Evolutionary conservation across 352 stramenopile species (phyloP), one percentile per base, ranked within the genome.

Genomic region (Phytophthora kernoviae): DNA sequence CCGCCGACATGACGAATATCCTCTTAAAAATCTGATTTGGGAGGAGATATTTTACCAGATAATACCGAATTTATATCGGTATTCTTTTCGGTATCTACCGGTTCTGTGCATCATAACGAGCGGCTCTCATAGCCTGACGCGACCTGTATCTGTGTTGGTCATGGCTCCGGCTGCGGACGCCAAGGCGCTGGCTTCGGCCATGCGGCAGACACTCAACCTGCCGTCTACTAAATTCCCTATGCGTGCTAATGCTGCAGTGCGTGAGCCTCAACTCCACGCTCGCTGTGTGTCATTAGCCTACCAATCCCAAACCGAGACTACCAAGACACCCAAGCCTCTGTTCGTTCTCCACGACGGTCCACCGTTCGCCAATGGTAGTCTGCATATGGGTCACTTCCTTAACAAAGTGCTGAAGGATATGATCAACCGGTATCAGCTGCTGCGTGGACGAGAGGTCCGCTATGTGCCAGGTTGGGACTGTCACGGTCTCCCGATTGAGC

Each of bases 381-480:
- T 99, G 37, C 98, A 99, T 79, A 99, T 98, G 75, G 98, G 98
- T 27, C 94, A 98, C 68, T 90, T 97, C 49, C 68, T 96, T 17
- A 96, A 97, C 75, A 96, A 95, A 53, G 79, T 89, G 45, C 74
- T 98, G 15, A 99, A 99, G 78, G 98, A 99, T 72, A 98, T 99
- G 52, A 98, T 99, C 74, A 99, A 99, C 65, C 85, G 96, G 1
- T 92, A 94, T 62, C 88, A 99, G 63, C 75, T 99, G 44, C 75
- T 99, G 50, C 91, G 91, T 55, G 97, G 97, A 6, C 91, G 94
- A 46, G 79, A 96, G 59, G 88, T 99, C 20, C 75, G 93, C 45
- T 99, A 98, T 74, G 82, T 99, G 22, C 97, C 97, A 1, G 97
- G 98, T 39, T 99, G 97, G 98, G 98, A 99, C 84, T 99, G 96